Evolutionary conservation across 345 rosid species (phyloP).

Genomic region (Mangifera indica): DNA sequence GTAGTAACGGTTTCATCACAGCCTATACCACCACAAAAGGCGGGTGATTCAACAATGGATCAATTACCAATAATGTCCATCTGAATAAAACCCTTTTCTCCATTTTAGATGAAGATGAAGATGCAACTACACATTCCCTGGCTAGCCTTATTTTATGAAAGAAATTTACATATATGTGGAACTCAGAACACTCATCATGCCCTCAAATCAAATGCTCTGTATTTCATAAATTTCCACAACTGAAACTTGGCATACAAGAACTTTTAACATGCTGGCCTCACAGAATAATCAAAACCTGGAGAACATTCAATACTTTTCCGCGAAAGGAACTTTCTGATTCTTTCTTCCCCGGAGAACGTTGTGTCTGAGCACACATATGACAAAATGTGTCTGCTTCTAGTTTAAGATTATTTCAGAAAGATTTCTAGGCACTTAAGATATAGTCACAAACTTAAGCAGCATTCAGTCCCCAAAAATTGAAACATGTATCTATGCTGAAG

Average conservation of each 20-base stretch:
- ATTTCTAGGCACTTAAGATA: neutral
- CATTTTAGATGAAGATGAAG: no score
- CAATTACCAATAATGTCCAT: no score
- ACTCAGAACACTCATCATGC: neutral
- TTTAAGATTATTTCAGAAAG: slow-evolving; percentile 1
- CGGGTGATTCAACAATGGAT: no score
- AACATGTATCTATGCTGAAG: neutral
- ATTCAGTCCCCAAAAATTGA: neutral
- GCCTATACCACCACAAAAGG: no score
- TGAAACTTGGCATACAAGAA: neutral
- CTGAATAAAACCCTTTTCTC: no score
- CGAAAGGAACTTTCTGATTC: neutral
- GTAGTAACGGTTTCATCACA: no score
- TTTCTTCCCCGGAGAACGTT: no score
- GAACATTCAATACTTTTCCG: neutral
- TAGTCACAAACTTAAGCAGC: neutral
- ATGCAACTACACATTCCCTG: neutral
- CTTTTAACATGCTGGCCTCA: neutral
- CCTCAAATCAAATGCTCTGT: neutral
- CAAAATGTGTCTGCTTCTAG: neutral
- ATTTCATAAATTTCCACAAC: no score
- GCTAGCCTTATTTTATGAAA: no score
- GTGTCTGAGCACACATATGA: neutral
- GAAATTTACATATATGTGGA: neutral
- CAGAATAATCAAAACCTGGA: no score